Base-by-base conservation (phyloP, 257 asterid genomes). In the Buddleja alternifolia region DNA sequence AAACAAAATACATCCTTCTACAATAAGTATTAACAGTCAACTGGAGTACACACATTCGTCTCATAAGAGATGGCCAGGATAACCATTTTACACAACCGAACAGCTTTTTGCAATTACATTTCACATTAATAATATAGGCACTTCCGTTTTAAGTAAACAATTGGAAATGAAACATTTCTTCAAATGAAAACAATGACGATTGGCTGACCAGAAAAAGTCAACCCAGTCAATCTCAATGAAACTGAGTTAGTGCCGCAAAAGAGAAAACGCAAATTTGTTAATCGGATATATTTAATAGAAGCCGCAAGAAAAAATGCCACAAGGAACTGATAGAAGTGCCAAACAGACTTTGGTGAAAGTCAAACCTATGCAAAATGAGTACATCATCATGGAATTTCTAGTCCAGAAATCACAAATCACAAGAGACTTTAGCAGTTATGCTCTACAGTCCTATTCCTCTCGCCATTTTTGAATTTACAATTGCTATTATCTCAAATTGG, bases 331-430 rank as follows among this genome's bases (percentile, higher is more conserved):
- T 9, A 54, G 60, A 25, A 61, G 8, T 5, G 1, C 17, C 51
- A 15, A 25, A 50, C 32, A 21, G 37, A 40, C 56, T 61, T 34
- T 17, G 52, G 54, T 15, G 34, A 50, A 65, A 53, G 21, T 19
- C 65, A 10, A 24, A 61, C n/a, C 45, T 19, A 20, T 39, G 11
- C 20, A 66, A 12, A 47, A 55, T n/a, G 41, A 65, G 67, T 36
- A 21, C n/a, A n/a, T n/a, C 47, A 57, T 16, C 45, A 12, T 15
- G 50, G 61, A 4, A 46, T 53, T 64, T 44, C 40, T 23, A 36
- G 53, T 23, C 63, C 62, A 55, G 42, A 21, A 54, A 32, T 34
- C 48, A 55, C 72, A 69, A 41, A 19, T 69, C 23, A 61, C 20
- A 7, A 68, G 46, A 66, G 4, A 24, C 17, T 16, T 40, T 29